phyloP scores from a whole-genome alignment of 306 rosid species.

The Vigna nakashimae region DNA sequence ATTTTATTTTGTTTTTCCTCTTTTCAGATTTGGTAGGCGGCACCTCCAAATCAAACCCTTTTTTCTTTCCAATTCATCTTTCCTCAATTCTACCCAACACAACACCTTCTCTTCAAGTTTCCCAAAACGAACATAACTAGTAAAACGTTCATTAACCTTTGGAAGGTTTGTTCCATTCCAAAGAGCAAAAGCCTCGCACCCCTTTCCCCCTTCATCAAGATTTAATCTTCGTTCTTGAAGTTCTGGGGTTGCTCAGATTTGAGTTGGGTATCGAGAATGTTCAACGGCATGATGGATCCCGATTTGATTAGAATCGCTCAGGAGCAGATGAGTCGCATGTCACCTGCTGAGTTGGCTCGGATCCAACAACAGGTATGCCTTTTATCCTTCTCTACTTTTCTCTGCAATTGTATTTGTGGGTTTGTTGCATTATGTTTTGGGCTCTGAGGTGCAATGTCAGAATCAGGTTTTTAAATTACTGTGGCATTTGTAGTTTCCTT shows the following conservation, averaged over 20 bases:
- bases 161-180: neutral
- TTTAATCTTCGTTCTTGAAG: conserved; percentile 33
- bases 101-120: conserved; percentile 19
- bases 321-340: conserved; percentile 99
- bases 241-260: conserved; percentile 26
- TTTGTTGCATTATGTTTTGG: conserved; percentile 1
- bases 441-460: neutral
- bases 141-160: conserved; percentile 6
- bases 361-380: conserved; percentile 85
- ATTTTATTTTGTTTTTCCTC: neutral
- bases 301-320: conserved; percentile 86
- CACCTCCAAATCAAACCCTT: conserved; percentile 46
- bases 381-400: neutral
- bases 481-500: neutral
- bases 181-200: neutral
- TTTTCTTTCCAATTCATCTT: neutral
- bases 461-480: neutral
- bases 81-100: conserved; percentile 19
- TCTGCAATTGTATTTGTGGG: neutral
- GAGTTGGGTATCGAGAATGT: conserved; percentile 42
- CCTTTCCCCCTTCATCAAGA: neutral
- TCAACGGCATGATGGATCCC: conserved; percentile 90
- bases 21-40: conserved; percentile 64
- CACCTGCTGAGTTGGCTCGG: conserved; percentile 87
- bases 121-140: conserved; percentile 20